phyloP scores from a whole-genome alignment of 306 rosid species.

The Gleditsia sinensis region DNA sequence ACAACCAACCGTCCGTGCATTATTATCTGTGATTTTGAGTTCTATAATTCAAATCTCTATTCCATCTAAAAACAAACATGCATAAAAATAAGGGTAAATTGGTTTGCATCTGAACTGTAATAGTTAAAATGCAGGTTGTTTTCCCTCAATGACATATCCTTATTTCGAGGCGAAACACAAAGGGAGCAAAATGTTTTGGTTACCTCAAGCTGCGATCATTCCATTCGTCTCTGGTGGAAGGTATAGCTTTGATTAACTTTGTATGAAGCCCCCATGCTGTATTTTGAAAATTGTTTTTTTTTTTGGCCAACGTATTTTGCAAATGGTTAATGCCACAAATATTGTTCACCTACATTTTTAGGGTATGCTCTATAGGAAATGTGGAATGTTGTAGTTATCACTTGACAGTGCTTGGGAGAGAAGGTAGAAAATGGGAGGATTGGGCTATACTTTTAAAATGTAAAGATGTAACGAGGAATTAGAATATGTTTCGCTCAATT shows the following conservation, averaged over 20 bases:
- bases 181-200: constrained; percentile 57
- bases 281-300: too few species aligned
- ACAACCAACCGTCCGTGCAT: constrained; percentile 2
- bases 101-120: constrained; percentile 27
- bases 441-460: not conserved
- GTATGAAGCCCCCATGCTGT: constrained; percentile 2
- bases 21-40: not conserved
- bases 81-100: not conserved
- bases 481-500: not conserved
- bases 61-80: not conserved
- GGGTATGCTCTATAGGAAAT: not conserved
- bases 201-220: constrained; percentile 83
- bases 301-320: too few species aligned
- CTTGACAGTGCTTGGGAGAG: constrained; percentile 16
- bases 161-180: constrained; percentile 42
- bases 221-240: constrained; percentile 89
- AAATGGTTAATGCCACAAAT: not conserved
- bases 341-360: not conserved
- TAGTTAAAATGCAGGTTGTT: constrained; percentile 64
- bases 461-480: not conserved
- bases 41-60: constrained; percentile 7
- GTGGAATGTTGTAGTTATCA: constrained; percentile 11
- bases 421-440: constrained; percentile 1
- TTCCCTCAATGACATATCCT: constrained; percentile 56
- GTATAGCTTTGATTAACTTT: constrained; percentile 42